Conservation (phyloP, 495 filamentous ascomycete species). For the Podospora tetraspora region DNA sequence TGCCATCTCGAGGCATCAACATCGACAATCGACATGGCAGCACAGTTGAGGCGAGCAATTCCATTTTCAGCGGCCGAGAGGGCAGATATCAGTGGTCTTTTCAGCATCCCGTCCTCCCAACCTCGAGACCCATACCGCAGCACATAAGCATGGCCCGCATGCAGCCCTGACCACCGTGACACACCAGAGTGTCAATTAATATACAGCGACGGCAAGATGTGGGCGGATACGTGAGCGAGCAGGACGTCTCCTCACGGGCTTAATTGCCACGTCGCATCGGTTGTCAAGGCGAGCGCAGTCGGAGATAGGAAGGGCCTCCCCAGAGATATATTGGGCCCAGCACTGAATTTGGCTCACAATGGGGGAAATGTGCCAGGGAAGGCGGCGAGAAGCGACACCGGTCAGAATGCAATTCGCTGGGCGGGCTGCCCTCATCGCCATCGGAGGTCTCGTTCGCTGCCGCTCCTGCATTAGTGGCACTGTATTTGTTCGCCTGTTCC, state of each 20-base stretch:
- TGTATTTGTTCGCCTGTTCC: slow-evolving; percentile 18
- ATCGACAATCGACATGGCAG: background rate
- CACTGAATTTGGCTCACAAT: slow-evolving; percentile 1
- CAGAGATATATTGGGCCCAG: slow-evolving; percentile 5
- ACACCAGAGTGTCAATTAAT: slow-evolving; percentile 25
- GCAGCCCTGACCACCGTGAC: slow-evolving; percentile 9
- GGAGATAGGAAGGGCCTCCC: slow-evolving; percentile 7
- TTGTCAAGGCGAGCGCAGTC: slow-evolving; percentile 7
- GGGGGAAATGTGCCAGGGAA: slow-evolving; percentile 1
- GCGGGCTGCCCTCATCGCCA: background rate
- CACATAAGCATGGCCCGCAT: slow-evolving; percentile 7
- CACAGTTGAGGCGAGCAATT: background rate
- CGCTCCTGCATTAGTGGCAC: slow-evolving; percentile 28
- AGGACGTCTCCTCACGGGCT: slow-evolving; percentile 5
- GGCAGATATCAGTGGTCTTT: background rate
- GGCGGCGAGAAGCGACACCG: slow-evolving; percentile 6
- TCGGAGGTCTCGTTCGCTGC: slow-evolving; percentile 12
- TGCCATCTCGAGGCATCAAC: background rate
- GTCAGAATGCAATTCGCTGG: slow-evolving; percentile 3
- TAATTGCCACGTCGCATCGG: slow-evolving; percentile 22
- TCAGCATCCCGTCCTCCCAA: background rate
- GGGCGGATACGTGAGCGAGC: slow-evolving; percentile 1
- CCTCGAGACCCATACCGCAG: background rate
- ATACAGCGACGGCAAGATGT: slow-evolving; percentile 16
- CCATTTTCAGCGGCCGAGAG: background rate